Evolutionary conservation across 225 moss, liverwort and hornwort species (phyloP).

Genomic region (Climacium dendroides): DNA sequence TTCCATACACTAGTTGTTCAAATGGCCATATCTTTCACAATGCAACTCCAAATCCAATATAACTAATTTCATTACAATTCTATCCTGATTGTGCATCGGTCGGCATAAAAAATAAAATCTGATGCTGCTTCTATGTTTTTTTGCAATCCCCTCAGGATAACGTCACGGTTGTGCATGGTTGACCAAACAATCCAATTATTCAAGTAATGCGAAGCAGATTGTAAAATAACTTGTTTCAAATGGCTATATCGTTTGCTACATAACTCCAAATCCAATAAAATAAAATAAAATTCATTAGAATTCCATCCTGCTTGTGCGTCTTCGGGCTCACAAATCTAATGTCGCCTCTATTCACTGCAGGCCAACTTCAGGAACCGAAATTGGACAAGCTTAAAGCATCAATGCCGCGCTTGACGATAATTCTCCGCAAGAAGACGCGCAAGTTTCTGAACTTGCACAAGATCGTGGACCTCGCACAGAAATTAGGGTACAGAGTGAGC

Average conservation of each 20-base stretch:
- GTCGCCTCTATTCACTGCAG: background rate
- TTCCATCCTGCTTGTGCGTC: background rate
- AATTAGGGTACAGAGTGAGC: constrained; percentile 44
- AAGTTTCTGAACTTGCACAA: constrained; percentile 47
- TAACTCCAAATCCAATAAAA: background rate
- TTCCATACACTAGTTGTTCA: no score
- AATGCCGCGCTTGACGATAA: constrained; percentile 45
- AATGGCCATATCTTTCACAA: background rate
- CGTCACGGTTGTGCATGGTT: background rate
- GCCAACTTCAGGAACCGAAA: background rate
- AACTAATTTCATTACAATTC: background rate
- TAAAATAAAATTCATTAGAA: background rate
- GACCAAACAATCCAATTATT: background rate
- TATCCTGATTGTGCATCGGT: background rate
- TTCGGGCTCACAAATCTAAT: background rate
- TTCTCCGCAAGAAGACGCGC: constrained; percentile 39
- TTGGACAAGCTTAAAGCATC: background rate
- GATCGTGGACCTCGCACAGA: constrained; percentile 21
- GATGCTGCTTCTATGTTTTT: background rate
- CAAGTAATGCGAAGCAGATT: background rate
- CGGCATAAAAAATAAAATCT: background rate
- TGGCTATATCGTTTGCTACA: background rate
- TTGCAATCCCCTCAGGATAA: background rate
- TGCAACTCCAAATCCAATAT: background rate
- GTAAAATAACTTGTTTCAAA: background rate